Evolutionary conservation across 345 rosid genomes (phyloP).

Genomic region (Eutrema heterophyllum): DNA sequence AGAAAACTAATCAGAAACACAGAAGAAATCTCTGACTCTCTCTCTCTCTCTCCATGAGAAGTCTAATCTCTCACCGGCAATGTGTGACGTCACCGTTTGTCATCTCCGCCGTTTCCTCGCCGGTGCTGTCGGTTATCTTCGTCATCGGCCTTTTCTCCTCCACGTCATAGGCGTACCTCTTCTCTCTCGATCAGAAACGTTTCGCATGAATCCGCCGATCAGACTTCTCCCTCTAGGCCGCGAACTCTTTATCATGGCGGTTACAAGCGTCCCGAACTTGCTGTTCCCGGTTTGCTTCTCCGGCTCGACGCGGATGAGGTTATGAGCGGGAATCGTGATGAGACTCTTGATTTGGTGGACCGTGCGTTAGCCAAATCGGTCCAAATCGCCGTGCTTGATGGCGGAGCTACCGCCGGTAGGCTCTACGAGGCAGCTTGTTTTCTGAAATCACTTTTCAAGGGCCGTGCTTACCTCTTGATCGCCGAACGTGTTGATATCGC

Average conservation of each 20-base stretch:
- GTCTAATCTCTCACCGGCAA: constrained; percentile 25
- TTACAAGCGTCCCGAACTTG: constrained; percentile 78
- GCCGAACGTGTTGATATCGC: constrained; percentile 87
- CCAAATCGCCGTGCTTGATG: constrained; percentile 72
- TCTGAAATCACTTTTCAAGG: constrained; percentile 72
- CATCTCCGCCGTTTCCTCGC: constrained; percentile 17
- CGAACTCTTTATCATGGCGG: constrained; percentile 95
- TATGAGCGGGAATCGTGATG: constrained; percentile 31
- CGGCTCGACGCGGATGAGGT: constrained; percentile 61
- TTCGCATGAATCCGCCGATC: constrained; percentile 32
- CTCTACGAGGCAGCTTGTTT: constrained; percentile 85
- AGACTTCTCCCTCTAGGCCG: constrained; percentile 42
- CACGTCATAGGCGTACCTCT: constrained; percentile 17
- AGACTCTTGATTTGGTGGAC: constrained; percentile 55
- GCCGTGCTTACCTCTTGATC: constrained; percentile 74
- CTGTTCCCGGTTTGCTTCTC: constrained; percentile 71
- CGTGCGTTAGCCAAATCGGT: constrained; percentile 64
- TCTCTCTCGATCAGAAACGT: constrained; percentile 37
- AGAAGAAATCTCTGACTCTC: constrained; percentile 1
- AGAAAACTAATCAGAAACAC: constrained; percentile 34
- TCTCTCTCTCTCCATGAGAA: constrained; percentile 16
- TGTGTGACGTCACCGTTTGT: constrained; percentile 30
- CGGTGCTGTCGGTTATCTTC: not conserved
- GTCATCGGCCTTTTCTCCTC: constrained; percentile 1
- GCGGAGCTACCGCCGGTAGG: constrained; percentile 49